phyloP scores from a whole-genome alignment of 257 asterid species.

The Nicotiana tomentosiformis region DNA sequence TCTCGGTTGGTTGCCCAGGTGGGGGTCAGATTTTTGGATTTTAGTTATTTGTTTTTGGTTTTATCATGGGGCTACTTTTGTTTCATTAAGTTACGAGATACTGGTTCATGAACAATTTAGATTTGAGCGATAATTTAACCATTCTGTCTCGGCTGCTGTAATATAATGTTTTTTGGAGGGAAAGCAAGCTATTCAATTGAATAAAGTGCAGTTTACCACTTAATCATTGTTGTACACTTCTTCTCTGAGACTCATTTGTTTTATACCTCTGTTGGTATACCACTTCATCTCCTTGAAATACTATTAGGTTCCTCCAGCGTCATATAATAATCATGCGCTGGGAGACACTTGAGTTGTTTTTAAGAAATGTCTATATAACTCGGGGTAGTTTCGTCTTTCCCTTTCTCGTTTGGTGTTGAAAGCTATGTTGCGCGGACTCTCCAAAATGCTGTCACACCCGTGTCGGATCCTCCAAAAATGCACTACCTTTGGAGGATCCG shows the following conservation, averaged over 20 bases:
- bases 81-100: slow-evolving; percentile 17
- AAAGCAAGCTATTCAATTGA: not conserved
- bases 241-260: not conserved
- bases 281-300: not conserved
- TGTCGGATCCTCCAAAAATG: no score
- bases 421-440: no score
- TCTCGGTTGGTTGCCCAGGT: slow-evolving; percentile 95
- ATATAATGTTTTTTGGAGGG: not conserved
- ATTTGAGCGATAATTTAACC: not conserved
- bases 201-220: not conserved
- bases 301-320: not conserved
- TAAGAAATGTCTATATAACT: not conserved
- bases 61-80: slow-evolving; percentile 12
- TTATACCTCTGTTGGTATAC: not conserved
- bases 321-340: not conserved
- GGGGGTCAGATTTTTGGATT: slow-evolving; percentile 23
- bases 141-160: not conserved
- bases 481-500: no score
- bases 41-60: slow-evolving; percentile 10
- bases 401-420: not conserved
- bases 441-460: no score
- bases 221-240: not conserved
- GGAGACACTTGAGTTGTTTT: not conserved
- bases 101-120: not conserved
- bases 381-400: not conserved